Conservation (phyloP, 2,329 filamentous ascomycete species). For the Magnaporthiopsis poae region DNA sequence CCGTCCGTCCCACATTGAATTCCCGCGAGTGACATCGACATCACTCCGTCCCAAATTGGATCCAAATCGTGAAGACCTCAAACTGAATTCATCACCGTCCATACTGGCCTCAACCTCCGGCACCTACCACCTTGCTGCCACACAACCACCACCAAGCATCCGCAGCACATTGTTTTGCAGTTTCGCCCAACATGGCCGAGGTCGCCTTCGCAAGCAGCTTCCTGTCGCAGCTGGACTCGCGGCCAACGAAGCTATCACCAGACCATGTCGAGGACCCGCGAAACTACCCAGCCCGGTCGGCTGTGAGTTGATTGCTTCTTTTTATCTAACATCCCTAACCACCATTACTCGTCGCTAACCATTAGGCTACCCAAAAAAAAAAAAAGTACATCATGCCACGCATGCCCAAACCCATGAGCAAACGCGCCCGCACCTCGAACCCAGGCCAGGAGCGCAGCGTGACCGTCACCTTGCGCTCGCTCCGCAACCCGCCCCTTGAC, state of each 20-base stretch:
- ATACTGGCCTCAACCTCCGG: not conserved
- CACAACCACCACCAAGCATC: not conserved
- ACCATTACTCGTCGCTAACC: conserved; percentile 8
- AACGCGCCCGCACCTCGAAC: conserved; percentile 32
- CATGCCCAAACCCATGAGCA: conserved; percentile 48
- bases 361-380: conserved; percentile 5
- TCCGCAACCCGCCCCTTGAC: conserved; percentile 64
- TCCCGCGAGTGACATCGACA: no score
- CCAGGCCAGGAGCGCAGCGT: conserved; percentile 45
- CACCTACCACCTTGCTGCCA: not conserved
- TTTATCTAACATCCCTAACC: not conserved
- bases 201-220: conserved; percentile 75
- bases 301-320: conserved; percentile 45
- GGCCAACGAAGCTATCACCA: conserved; percentile 69
- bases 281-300: conserved; percentile 63
- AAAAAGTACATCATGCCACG: conserved; percentile 62
- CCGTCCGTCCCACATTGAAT: not conserved
- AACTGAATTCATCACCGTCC: not conserved
- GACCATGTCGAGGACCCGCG: conserved; percentile 85
- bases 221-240: conserved; percentile 67
- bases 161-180: not conserved
- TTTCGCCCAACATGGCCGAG: conserved; percentile 55
- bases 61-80: no score
- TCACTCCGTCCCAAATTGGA: no score
- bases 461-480: conserved; percentile 59